Evolutionary conservation across 2,329 filamentous ascomycete genomes (phyloP).

Genomic region (Rhynchosporium graminicola): DNA sequence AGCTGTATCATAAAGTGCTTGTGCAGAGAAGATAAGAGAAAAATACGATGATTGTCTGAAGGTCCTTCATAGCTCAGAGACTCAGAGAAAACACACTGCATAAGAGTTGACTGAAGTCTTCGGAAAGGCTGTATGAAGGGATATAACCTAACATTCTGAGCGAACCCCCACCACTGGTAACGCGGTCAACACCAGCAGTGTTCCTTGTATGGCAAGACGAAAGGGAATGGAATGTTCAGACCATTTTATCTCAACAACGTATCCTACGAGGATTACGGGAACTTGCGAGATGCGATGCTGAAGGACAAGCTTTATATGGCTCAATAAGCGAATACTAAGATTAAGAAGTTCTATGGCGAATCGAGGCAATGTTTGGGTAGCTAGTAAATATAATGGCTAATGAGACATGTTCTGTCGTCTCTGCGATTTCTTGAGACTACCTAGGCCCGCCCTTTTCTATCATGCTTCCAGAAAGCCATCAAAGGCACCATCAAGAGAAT

Average conservation of each 20-base stretch:
- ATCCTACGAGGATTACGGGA: background rate
- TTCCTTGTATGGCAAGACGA: background rate
- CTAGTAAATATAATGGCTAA: background rate
- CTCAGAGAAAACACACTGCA: no score
- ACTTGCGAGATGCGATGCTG: background rate
- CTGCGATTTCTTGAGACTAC: background rate
- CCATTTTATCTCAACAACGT: background rate
- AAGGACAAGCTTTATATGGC: background rate
- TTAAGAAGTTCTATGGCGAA: background rate
- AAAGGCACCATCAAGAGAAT: background rate
- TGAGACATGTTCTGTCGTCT: background rate
- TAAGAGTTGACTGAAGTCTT: no score
- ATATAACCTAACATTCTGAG: background rate
- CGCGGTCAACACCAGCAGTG: no score
- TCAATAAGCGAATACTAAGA: background rate
- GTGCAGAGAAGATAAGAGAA: no score
- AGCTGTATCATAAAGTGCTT: no score
- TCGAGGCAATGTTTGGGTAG: background rate
- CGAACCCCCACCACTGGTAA: no score
- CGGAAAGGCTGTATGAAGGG: no score
- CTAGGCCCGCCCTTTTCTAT: background rate
- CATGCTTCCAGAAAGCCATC: background rate
- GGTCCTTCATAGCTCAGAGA: no score
- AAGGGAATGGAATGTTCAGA: background rate
- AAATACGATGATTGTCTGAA: no score